Conservation (phyloP, 116 monocot genomes). For the Cymodocea nodosa region DNA sequence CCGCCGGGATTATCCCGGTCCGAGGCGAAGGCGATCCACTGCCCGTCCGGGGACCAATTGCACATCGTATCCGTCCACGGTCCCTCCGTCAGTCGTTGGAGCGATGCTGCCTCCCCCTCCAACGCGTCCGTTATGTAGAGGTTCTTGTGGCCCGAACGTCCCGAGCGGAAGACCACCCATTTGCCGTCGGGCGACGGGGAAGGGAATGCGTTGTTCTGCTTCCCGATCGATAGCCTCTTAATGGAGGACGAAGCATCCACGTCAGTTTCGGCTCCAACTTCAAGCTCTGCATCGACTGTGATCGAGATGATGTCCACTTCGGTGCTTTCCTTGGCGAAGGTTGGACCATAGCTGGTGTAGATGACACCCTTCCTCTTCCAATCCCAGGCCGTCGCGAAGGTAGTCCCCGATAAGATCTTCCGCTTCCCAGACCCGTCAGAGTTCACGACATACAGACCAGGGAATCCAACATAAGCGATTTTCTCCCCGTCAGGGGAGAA, state of each 20-base stretch:
- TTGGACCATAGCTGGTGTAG: constrained; percentile 68
- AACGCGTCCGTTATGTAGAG: constrained; percentile 81
- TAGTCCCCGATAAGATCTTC: constrained; percentile 36
- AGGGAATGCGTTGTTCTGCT: constrained; percentile 86
- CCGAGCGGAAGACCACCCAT: constrained; percentile 81
- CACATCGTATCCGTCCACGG: constrained; percentile 94
- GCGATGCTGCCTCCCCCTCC: constrained; percentile 39
- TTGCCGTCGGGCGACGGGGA: constrained; percentile 86
- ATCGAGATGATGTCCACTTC: constrained; percentile 65
- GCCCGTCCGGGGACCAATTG: constrained; percentile 89
- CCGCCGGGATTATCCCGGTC: constrained; percentile 62
- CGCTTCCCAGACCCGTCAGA: constrained; percentile 49
- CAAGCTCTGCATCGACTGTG: constrained; percentile 14
- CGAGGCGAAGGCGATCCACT: constrained; percentile 87
- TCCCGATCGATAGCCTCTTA: constrained; percentile 59
- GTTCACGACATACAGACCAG: constrained; percentile 58
- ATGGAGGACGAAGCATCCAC: constrained; percentile 15
- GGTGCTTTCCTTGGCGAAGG: constrained; percentile 37
- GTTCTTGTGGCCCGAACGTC: constrained; percentile 80
- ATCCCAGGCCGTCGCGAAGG: constrained; percentile 80
- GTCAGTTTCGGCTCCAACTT: constrained; percentile 2
- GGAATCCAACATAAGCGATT: constrained; percentile 61
- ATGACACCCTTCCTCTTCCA: constrained; percentile 82
- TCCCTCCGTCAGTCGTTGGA: constrained; percentile 51
- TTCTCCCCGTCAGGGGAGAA: constrained; percentile 58